Base-by-base conservation (phyloP, 129 eudicot genomes). In the Cynara cardunculus region DNA sequence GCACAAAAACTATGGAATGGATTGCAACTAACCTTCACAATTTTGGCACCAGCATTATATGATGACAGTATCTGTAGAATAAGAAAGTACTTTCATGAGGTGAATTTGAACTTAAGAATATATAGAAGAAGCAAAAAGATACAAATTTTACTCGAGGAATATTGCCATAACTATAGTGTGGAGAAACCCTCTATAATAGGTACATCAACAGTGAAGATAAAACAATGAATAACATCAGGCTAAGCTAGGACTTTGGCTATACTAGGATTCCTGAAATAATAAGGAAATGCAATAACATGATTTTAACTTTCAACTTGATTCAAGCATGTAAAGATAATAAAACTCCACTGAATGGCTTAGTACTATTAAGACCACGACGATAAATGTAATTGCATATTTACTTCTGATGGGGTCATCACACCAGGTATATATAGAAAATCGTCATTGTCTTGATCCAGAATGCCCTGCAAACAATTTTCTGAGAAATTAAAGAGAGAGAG, bases 341-440 rank as follows among this genome's bases (percentile, higher is more conserved):
- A 53, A 18, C 44, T 22, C 25, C 39, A 25, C 7, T 4, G 9
- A 56, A 59, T 53, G 56, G 6, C 62, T 32, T 80, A 31, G 72
- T 25, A 72, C 28, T 56, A 16, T 35, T 5, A 14, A 72, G 30
- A 74, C 41, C 49, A 25, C 44, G 69, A 24, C 34, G 34, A 59
- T 10, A 30, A 73, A 64, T 19, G 64, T 39, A 30, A 65, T 12
- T 80, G 25, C 18, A 11, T 27, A 67, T 80, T 79, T 84, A 91
- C 98, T 87, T 94, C 97, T 74, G 97, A 86, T 22, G 98, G 98
- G 74, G 97, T 94, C 96, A 90, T 92, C 62, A 73, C 98, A 25
- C 98, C 96, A 79, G 98, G 98, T 80, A 94, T 86, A 41, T 90
- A 94, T 27, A 83, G 78, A 74, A 92, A 78, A 53, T 82, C 90